Evolutionary conservation across 352 stramenopile genomes (phyloP).

Genomic region (Globisporangium alternatum): DNA sequence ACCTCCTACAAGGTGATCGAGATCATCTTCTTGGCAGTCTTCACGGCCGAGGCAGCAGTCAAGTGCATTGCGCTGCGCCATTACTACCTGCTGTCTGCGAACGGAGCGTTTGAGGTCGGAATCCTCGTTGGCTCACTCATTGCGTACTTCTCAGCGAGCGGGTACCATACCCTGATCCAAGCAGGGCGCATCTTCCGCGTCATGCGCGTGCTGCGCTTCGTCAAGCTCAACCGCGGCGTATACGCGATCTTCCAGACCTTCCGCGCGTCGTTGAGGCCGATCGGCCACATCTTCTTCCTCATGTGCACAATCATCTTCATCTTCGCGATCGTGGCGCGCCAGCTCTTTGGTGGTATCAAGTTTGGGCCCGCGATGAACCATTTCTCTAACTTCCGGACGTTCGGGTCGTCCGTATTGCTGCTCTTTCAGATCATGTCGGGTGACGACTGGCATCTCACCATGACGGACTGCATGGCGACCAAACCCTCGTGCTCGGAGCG

Average conservation of each 20-base stretch:
- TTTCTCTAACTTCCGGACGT: conserved; percentile 74
- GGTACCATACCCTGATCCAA: conserved; percentile 68
- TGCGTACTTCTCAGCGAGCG: conserved; percentile 59
- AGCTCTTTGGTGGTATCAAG: conserved; percentile 69
- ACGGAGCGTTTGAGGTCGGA: conserved; percentile 59
- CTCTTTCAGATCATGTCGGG: conserved; percentile 84
- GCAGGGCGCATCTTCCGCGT: conserved; percentile 70
- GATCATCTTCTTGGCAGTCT: conserved; percentile 65
- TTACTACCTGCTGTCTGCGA: conserved; percentile 54
- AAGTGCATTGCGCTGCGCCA: conserved; percentile 64
- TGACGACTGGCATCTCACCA: conserved; percentile 79
- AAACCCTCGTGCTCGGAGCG: conserved; percentile 60
- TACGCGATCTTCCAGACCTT: conserved; percentile 82
- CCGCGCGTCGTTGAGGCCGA: conserved; percentile 54
- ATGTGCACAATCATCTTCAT: conserved; percentile 85
- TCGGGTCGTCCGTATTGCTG: conserved; percentile 54
- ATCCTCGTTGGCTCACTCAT: conserved; percentile 62
- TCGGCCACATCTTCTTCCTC: conserved; percentile 79
- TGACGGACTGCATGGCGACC: conserved; percentile 72
- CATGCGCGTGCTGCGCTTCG: conserved; percentile 73
- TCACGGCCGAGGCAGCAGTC: conserved; percentile 47
- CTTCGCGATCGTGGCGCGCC: conserved; percentile 66
- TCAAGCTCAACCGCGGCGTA: conserved; percentile 67
- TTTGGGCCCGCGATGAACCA: conserved; percentile 56
- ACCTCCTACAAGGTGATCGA: conserved; percentile 58